Percentiles rank a stretch among this genome's conserved stretches.
Conservation (phyloP, 441 rosid genomes). For the Gossypium lobatum region DNA sequence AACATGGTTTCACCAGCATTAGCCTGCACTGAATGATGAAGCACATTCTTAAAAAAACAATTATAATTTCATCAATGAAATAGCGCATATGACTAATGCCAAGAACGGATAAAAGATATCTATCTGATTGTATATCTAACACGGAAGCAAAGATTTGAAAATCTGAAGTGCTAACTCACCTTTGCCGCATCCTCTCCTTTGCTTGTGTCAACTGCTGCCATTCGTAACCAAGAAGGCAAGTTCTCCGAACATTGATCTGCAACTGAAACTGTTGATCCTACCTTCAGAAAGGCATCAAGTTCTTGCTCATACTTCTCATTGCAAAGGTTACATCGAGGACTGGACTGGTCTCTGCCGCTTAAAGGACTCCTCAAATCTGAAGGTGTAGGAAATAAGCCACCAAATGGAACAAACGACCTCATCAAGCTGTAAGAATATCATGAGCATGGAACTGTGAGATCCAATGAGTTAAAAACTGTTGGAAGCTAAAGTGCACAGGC, state of each 20-base stretch:
- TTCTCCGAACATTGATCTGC: slow-evolving; percentile 44
- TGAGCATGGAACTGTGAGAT: slow-evolving; percentile 37
- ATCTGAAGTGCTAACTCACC: slow-evolving; percentile 33
- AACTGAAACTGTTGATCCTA: slow-evolving; percentile 28
- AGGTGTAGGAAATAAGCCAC: slow-evolving; percentile 70
- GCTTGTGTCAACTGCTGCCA: slow-evolving; percentile 37
- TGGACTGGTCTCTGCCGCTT: slow-evolving; percentile 26
- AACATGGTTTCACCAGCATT: slow-evolving; percentile 38
- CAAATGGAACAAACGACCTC: slow-evolving; percentile 88
- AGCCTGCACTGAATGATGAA: slow-evolving; percentile 53
- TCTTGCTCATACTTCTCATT: slow-evolving; percentile 64
- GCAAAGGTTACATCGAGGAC: slow-evolving; percentile 46
- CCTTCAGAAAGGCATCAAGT: slow-evolving; percentile 34
- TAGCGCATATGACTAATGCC: neutral
- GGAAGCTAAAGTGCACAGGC: slow-evolving; percentile 20
- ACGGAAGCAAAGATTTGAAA: slow-evolving; percentile 13
- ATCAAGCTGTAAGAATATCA: slow-evolving; percentile 63
- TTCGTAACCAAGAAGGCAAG: slow-evolving; percentile 57
- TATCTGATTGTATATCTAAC: neutral
- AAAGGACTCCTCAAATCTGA: slow-evolving; percentile 42
- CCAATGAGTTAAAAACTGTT: slow-evolving; percentile 16
- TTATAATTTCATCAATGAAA: slow-evolving; percentile 10
- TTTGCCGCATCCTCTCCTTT: slow-evolving; percentile 28
- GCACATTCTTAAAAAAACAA: slow-evolving; percentile 27
- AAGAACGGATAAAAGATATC: neutral